Base-by-base conservation (phyloP, 1,139 yeast species). In the Kodamaea sp. region DNA sequence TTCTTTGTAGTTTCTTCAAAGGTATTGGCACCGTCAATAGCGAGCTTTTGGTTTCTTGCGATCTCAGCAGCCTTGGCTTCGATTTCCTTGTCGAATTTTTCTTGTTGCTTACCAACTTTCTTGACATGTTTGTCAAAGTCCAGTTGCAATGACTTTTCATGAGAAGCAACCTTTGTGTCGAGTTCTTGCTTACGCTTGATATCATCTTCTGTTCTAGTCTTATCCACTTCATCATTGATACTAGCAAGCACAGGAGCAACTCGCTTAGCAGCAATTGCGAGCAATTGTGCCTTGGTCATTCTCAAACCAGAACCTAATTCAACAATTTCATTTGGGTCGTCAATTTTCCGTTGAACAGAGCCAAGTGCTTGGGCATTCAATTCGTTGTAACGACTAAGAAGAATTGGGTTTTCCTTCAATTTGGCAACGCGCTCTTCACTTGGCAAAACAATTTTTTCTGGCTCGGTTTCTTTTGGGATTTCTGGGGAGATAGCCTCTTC, bases 231-330 rank as follows among this genome's bases (percentile, higher is more conserved):
- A 12, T 70, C 73, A 49, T 75, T 74, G 52, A 77, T 75, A 46
- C 60, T 66, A 32, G 71, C 63, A 52, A 78, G 63, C 26, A 77
- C 74, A 2, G 83, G 83, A 23, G 78, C 77, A 30, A 78, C 79
- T 50, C 82, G 67, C 47, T 63, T 64, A 31, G 77, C 75, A 23
- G 82, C 82, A 54, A 78, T 73, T 36, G 70, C 81, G 48, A 75
- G 64, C 48, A 78, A 70, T 55, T 77, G 79, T 41, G 71, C 72
- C 49, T 76, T 80, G 31, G 81, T 72, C 67, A 77, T 65, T 41
- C 60, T 66, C 55, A 76, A 65, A 9, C 82, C 82, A 32, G 76
- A 70, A 41, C 83, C 83, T 46, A 78, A 63, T 45, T 75, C 73
- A 46, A 77, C 60, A 25, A 72, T 58, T 54, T 75, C 69, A 47